phyloP scores from a whole-genome alignment of 352 stramenopile species.

The Globisporangium recalcitrans region DNA sequence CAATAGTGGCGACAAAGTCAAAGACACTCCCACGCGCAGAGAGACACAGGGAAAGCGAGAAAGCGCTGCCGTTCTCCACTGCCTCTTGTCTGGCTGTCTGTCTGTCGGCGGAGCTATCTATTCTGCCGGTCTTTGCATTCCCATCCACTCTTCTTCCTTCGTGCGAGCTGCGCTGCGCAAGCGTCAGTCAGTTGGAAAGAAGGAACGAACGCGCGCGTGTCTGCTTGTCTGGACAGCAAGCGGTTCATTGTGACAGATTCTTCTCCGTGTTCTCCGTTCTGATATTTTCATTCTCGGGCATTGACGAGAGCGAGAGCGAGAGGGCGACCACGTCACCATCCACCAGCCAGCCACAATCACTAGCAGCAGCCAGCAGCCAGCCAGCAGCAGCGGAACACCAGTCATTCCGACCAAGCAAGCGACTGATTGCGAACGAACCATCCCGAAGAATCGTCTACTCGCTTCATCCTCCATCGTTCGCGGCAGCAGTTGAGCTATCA shows the following conservation, averaged over 20 bases:
- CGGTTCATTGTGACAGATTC: slow-evolving; percentile 1
- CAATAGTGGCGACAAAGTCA: not conserved
- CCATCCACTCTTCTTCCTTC: not conserved
- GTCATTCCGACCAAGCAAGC: slow-evolving; percentile 3
- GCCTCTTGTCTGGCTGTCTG: not conserved
- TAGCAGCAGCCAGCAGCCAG: too few species aligned
- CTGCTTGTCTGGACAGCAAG: slow-evolving; percentile 2
- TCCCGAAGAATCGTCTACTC: not conserved
- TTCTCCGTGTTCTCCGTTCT: slow-evolving; percentile 6
- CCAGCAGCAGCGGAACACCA: slow-evolving; percentile 5
- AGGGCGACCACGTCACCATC: not conserved
- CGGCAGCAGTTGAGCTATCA: not conserved
- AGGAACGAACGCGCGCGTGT: not conserved
- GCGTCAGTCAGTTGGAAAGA: not conserved
- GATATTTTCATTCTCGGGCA: slow-evolving; percentile 3
- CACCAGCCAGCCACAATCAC: not conserved
- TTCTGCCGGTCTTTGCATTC: not conserved
- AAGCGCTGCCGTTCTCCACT: not conserved
- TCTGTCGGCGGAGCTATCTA: not conserved
- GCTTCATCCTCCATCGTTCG: not conserved
- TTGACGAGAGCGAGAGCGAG: not conserved
- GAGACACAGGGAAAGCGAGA: not conserved
- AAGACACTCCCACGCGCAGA: not conserved
- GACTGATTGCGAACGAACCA: slow-evolving; percentile 5
- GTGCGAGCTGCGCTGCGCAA: not conserved